phyloP scores from a whole-genome alignment of 345 rosid genomes.

The Zanthoxylum bungeanum region DNA sequence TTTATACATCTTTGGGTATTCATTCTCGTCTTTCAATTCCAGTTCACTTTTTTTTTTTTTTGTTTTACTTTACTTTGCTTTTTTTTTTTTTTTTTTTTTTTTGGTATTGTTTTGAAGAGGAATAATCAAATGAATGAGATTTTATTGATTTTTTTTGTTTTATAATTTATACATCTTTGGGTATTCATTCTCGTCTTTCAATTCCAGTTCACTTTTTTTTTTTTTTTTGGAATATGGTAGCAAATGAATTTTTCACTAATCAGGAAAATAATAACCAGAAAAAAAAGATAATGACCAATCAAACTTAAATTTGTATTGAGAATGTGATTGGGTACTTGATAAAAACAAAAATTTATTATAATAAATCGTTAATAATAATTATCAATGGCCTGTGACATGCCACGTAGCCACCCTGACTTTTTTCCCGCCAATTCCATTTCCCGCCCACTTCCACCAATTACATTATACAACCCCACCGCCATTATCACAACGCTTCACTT shows the following conservation, averaged over 20 bases:
- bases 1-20: neutral
- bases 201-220: neutral
- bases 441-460: neutral
- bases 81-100: too few species aligned
- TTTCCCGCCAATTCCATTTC: conserved; percentile 1
- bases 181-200: neutral
- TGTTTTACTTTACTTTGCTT: too few species aligned
- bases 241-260: neutral
- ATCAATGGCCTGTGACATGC: neutral
- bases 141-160: neutral
- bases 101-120: neutral
- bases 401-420: neutral
- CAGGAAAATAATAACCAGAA: neutral
- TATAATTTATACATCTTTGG: too few species aligned
- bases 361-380: neutral
- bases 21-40: neutral
- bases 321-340: too few species aligned
- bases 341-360: too few species aligned
- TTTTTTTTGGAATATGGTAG: neutral
- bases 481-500: neutral
- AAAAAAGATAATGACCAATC: neutral
- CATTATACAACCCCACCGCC: neutral
- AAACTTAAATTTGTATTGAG: neutral
- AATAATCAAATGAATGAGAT: neutral
- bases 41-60: neutral